Evolutionary conservation across 805 yeast species (phyloP).

Genomic region (Grigorovia transvaalensis): DNA sequence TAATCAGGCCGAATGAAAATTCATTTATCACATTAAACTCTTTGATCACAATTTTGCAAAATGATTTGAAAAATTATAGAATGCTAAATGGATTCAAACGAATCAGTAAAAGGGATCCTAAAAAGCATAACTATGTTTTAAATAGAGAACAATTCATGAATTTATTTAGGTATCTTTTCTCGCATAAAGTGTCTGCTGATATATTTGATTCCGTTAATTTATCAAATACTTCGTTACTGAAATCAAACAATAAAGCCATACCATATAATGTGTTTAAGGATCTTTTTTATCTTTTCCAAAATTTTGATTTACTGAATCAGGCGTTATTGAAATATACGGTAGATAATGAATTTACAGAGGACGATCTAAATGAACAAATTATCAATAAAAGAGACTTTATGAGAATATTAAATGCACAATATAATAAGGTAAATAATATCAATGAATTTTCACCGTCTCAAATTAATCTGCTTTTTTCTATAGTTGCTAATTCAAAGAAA

Average conservation of each 20-base stretch:
- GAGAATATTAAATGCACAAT: conserved; percentile 28
- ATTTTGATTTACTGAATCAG: conserved; percentile 33
- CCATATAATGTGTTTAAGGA: conserved; percentile 31
- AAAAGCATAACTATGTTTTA: conserved; percentile 22
- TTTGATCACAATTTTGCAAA: conserved; percentile 33
- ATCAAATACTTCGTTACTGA: conserved; percentile 21
- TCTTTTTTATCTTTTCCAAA: conserved; percentile 30
- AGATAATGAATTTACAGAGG: conserved; percentile 20
- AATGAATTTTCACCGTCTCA: conserved; percentile 34
- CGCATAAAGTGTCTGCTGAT: conserved; percentile 31
- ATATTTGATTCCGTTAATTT: conserved; percentile 28
- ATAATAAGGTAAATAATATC: conserved; percentile 33
- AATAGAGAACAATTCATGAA: conserved; percentile 29
- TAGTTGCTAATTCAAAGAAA: conserved; percentile 28
- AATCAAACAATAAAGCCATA: conserved; percentile 25
- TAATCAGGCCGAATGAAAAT: conserved; percentile 4
- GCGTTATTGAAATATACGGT: conserved; percentile 28
- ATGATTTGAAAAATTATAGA: conserved; percentile 31
- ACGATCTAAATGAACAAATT: conserved; percentile 22
- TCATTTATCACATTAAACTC: conserved; percentile 31
- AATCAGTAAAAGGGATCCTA: conserved; percentile 23
- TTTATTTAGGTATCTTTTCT: conserved; percentile 27
- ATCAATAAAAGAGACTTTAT: conserved; percentile 31
- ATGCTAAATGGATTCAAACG: conserved; percentile 26
- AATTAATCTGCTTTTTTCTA: conserved; percentile 30